phyloP scores from a whole-genome alignment of 2,329 filamentous ascomycete species.

The Diatrype stigma region DNA sequence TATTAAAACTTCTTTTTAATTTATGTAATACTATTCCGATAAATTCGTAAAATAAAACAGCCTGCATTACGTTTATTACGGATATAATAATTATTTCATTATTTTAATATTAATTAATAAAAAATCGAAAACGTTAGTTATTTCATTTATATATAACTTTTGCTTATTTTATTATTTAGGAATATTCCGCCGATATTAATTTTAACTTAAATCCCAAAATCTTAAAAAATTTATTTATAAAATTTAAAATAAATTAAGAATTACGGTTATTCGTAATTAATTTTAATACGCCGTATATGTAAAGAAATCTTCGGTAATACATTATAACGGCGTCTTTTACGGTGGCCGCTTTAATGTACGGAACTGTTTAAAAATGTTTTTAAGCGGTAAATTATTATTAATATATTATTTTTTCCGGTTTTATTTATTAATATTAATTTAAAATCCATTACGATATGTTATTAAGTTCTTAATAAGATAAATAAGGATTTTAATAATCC shows the following conservation, averaged over 20 bases:
- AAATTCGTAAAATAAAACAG: neutral
- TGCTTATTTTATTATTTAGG: neutral
- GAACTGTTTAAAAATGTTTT: neutral
- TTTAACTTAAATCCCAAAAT: neutral
- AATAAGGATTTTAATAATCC: neutral
- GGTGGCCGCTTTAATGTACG: neutral
- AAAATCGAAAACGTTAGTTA: neutral
- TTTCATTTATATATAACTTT: neutral
- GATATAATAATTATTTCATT: neutral
- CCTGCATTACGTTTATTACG: neutral
- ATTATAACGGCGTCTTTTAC: neutral
- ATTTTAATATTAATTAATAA: neutral
- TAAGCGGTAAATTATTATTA: neutral
- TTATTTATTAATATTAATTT: neutral
- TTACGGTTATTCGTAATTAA: no score
- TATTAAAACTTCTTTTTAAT: neutral
- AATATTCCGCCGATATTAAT: neutral
- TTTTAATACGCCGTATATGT: no score
- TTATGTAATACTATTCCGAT: neutral
- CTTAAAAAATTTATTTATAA: neutral
- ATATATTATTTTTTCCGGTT: neutral
- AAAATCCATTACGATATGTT: neutral
- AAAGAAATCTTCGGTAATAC: no score
- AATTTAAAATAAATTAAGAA: neutral
- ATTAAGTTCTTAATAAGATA: neutral